A percentile compares a stretch with the other conserved stretches of the same genome.
These are phyloP conservation scores for Camellia sinensis DNA, from an alignment of 148 eudicot species.

Conservation along the genomic window DNA sequence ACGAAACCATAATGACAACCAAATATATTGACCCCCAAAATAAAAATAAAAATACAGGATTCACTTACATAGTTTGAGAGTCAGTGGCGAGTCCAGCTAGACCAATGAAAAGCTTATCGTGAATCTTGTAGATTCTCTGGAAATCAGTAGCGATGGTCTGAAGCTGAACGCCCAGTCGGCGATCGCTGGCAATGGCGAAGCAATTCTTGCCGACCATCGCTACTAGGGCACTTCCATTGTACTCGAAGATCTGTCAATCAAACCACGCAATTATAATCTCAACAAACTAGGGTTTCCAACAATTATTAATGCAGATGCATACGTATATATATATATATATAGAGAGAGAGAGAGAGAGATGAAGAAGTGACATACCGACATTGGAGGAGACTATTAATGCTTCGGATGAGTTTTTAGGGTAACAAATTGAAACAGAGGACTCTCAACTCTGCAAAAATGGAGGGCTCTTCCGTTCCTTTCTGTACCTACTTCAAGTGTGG, in stretches of 20 bases:
- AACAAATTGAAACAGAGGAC: background rate
- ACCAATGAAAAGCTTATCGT: conserved; percentile 76
- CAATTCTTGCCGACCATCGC: conserved; percentile 99
- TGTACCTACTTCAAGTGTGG: background rate
- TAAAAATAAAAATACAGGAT: background rate
- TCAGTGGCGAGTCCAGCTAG: conserved; percentile 86
- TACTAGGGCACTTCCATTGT: conserved; percentile 91
- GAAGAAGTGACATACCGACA: conserved; percentile 8
- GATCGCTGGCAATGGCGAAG: conserved; percentile 91
- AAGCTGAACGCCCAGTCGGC: conserved; percentile 89
- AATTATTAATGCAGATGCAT: background rate
- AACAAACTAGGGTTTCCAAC: conserved; percentile 5
- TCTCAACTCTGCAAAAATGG: background rate
- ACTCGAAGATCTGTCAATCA: conserved; percentile 78
- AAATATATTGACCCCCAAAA: background rate
- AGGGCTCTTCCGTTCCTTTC: background rate
- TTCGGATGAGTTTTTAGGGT: background rate
- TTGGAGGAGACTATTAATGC: background rate
- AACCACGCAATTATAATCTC: background rate
- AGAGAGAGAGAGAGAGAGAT: background rate
- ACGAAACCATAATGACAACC: background rate
- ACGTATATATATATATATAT: background rate
- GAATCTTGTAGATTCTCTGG: conserved; percentile 67
- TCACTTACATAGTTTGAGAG: conserved; percentile 73
- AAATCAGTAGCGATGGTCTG: conserved; percentile 94